Conservation (phyloP, 2,329 filamentous ascomycete genomes). For the Teratosphaeria pseudoeucalypti region DNA sequence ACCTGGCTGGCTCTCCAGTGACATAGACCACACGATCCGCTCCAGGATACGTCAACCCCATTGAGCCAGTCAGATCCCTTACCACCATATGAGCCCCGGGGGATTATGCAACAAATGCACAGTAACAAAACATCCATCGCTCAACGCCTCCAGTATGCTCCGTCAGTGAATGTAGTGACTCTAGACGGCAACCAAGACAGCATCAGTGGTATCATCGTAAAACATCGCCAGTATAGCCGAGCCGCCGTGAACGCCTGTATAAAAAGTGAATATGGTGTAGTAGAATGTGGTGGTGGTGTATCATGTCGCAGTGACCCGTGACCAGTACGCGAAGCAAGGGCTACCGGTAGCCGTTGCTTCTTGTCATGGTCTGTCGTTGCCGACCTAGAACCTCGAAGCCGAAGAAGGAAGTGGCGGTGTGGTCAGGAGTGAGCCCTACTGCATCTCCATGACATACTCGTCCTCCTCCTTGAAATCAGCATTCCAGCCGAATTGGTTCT, state of each 20-base stretch:
- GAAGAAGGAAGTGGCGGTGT: not conserved
- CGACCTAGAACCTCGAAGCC: not conserved
- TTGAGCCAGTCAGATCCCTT: not conserved
- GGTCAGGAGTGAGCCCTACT: conserved; percentile 5
- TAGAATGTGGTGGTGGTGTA: conserved; percentile 1
- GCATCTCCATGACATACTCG: conserved; percentile 72
- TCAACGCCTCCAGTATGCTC: not conserved
- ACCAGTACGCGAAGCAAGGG: conserved; percentile 4
- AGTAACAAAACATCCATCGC: not conserved
- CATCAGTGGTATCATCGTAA: conserved; percentile 8
- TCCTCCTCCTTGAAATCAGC: conserved; percentile 85
- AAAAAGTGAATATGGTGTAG: conserved; percentile 1
- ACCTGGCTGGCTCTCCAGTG: not conserved
- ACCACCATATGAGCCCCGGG: not conserved
- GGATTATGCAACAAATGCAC: not conserved
- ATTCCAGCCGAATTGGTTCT: conserved; percentile 36
- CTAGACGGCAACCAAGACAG: conserved; percentile 1
- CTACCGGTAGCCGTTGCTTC: conserved; percentile 2
- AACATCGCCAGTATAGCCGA: conserved; percentile 5
- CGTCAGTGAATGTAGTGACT: conserved; percentile 2
- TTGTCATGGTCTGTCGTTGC: not conserved
- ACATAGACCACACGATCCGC: not conserved
- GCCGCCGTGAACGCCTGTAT: conserved; percentile 4
- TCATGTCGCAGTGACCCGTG: not conserved
- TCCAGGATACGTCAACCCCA: not conserved